These are phyloP conservation scores for Kondoa malvinella DNA, from an alignment of 768 basidiomycete species.

Conservation along the genomic window DNA sequence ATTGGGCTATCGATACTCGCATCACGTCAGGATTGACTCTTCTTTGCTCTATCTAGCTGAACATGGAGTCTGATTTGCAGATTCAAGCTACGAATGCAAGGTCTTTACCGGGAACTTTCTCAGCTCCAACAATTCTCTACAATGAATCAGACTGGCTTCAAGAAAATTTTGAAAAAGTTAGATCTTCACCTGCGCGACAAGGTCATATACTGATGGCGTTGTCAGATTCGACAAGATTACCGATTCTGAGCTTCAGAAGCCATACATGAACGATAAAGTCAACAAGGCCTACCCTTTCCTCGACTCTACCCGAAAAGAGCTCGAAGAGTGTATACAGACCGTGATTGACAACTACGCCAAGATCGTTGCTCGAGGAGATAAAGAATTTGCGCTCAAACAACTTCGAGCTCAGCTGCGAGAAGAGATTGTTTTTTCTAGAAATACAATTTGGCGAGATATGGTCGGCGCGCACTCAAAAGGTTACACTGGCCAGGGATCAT, in stretches of 20 bases:
- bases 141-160: slow-evolving; percentile 78
- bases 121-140: slow-evolving; percentile 67
- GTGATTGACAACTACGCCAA: slow-evolving; percentile 63
- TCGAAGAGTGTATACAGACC: slow-evolving; percentile 43
- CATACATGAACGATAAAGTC: slow-evolving; percentile 20
- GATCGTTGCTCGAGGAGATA: slow-evolving; percentile 63
- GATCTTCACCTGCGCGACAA: slow-evolving; percentile 26
- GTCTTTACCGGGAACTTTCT: slow-evolving; percentile 45
- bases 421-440: slow-evolving; percentile 79
- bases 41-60: slow-evolving; percentile 58
- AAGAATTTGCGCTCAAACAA: slow-evolving; percentile 53
- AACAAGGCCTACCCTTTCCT: slow-evolving; percentile 48
- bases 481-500: slow-evolving; percentile 28
- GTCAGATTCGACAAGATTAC: slow-evolving; percentile 65
- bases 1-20: slow-evolving; percentile 23
- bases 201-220: not conserved
- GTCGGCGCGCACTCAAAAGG: slow-evolving; percentile 38
- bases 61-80: slow-evolving; percentile 63
- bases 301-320: slow-evolving; percentile 43
- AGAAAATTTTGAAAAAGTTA: slow-evolving; percentile 89
- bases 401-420: slow-evolving; percentile 44
- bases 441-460: slow-evolving; percentile 96
- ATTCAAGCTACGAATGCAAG: slow-evolving; percentile 76
- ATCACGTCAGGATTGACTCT: slow-evolving; percentile 33
- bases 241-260: slow-evolving; percentile 40